Conservation (phyloP, 345 rosid species). For the Acer saccharum region DNA sequence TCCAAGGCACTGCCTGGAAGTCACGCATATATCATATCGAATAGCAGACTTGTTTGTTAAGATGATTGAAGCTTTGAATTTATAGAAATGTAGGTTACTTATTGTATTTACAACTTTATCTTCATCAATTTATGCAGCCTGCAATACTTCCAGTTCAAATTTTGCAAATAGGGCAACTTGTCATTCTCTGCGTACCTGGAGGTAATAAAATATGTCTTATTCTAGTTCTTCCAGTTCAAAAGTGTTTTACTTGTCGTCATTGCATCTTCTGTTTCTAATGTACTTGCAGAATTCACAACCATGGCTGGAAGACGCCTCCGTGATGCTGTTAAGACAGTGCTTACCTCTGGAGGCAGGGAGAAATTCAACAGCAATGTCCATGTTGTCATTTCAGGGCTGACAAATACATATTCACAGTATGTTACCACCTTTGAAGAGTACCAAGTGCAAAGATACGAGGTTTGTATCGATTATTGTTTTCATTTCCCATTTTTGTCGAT, state of each 20-base stretch:
- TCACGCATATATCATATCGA: neutral
- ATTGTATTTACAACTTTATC: neutral
- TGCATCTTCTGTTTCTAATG: neutral
- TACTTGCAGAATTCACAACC: slow-evolving; percentile 62
- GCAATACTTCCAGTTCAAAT: slow-evolving; percentile 66
- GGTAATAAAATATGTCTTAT: slow-evolving; percentile 33
- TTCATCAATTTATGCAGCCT: slow-evolving; percentile 42
- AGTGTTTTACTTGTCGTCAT: no score
- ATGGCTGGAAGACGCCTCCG: slow-evolving; percentile 82
- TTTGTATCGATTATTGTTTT: slow-evolving; percentile 15
- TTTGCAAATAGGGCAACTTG: slow-evolving; percentile 54
- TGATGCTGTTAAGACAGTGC: slow-evolving; percentile 59
- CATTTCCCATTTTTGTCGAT: neutral
- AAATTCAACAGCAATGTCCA: slow-evolving; percentile 46
- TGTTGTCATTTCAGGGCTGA: slow-evolving; percentile 67
- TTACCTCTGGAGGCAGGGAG: slow-evolving; percentile 32
- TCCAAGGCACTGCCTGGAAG: neutral
- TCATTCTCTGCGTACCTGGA: slow-evolving; percentile 65
- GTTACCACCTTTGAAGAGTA: slow-evolving; percentile 77
- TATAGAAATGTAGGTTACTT: neutral
- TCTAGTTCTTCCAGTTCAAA: neutral
- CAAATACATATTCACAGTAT: slow-evolving; percentile 72
- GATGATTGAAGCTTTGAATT: neutral
- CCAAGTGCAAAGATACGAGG: slow-evolving; percentile 73
- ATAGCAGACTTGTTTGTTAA: neutral